Conservation (phyloP, 139 green algal genomes). For the Choricystis sp. region DNA sequence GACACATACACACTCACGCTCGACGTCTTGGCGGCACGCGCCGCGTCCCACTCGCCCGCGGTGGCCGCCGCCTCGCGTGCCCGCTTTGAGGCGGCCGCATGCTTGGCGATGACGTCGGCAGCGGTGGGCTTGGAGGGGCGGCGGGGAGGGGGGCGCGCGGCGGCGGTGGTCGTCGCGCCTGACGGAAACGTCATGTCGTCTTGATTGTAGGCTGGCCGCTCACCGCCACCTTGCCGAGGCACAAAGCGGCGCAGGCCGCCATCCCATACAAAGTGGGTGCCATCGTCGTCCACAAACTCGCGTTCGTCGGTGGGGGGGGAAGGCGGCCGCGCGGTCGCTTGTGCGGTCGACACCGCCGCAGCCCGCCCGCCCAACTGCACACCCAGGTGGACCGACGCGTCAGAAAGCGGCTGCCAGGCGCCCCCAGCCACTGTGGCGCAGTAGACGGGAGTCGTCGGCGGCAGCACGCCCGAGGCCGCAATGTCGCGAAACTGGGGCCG, state of each 20-base stretch:
- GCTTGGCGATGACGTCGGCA: constrained; percentile 6
- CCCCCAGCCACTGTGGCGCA: neutral
- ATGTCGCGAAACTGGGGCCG: neutral
- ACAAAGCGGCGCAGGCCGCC: constrained; percentile 50
- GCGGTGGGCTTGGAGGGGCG: constrained; percentile 1
- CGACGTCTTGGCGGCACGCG: too few relatives aligned
- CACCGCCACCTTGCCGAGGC: constrained; percentile 19
- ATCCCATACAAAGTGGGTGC: constrained; percentile 81
- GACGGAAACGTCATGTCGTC: constrained; percentile 44
- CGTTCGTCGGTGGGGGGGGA: constrained; percentile 44
- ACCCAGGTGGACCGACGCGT: too few relatives aligned
- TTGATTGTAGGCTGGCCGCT: constrained; percentile 21
- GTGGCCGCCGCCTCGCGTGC: constrained; percentile 7
- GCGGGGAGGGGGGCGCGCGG: neutral
- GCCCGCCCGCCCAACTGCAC: too few relatives aligned
- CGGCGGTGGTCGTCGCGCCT: constrained; percentile 26
- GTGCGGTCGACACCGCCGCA: too few relatives aligned
- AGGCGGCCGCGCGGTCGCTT: constrained; percentile 8
- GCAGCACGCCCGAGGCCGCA: neutral
- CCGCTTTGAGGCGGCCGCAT: constrained; percentile 7
- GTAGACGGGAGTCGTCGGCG: neutral
- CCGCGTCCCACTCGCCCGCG: constrained; percentile 49
- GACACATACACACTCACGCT: constrained; percentile 92
- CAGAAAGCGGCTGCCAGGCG: too few relatives aligned
- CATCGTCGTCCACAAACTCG: constrained; percentile 87